Conservation (phyloP, 352 stramenopile genomes). For the Plasmopara viticola region DNA sequence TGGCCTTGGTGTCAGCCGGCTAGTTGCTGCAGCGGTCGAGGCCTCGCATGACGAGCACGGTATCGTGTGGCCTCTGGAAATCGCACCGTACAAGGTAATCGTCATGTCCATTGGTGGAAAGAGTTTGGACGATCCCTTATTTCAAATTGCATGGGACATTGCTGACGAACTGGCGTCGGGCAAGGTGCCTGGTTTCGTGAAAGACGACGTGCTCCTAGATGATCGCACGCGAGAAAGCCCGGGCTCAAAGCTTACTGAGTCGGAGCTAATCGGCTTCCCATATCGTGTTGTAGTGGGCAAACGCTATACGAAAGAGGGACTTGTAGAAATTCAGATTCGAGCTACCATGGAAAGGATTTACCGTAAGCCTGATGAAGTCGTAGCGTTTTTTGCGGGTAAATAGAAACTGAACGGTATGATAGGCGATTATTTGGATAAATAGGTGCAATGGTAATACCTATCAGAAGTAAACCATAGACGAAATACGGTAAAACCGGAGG, state of each 20-base stretch:
- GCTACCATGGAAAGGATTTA: slow-evolving; percentile 62
- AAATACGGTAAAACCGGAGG: no score
- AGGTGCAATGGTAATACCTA: no score
- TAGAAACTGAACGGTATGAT: no score
- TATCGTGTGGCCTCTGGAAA: slow-evolving; percentile 75
- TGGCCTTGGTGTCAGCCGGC: slow-evolving; percentile 76
- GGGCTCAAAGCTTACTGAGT: slow-evolving; percentile 76
- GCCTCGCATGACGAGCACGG: slow-evolving; percentile 67
- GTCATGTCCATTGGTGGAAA: slow-evolving; percentile 73
- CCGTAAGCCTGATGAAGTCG: slow-evolving; percentile 35
- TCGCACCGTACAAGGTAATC: slow-evolving; percentile 76
- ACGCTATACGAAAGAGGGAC: slow-evolving; percentile 60
- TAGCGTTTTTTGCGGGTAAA: slow-evolving; percentile 30
- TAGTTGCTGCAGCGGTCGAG: slow-evolving; percentile 80
- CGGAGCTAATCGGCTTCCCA: slow-evolving; percentile 82
- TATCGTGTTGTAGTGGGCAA: slow-evolving; percentile 82
- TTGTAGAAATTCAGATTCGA: slow-evolving; percentile 71
- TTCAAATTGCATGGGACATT: slow-evolving; percentile 40
- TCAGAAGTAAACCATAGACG: no score
- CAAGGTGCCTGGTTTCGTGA: slow-evolving; percentile 21
- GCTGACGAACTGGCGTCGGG: slow-evolving; percentile 41
- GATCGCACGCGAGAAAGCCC: slow-evolving; percentile 79
- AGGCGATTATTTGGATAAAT: neutral
- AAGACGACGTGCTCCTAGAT: slow-evolving; percentile 72
- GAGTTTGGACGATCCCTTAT: slow-evolving; percentile 40